Evolutionary conservation across 768 basidiomycete genomes (phyloP).

Genomic region (Lentinula guzmanii): DNA sequence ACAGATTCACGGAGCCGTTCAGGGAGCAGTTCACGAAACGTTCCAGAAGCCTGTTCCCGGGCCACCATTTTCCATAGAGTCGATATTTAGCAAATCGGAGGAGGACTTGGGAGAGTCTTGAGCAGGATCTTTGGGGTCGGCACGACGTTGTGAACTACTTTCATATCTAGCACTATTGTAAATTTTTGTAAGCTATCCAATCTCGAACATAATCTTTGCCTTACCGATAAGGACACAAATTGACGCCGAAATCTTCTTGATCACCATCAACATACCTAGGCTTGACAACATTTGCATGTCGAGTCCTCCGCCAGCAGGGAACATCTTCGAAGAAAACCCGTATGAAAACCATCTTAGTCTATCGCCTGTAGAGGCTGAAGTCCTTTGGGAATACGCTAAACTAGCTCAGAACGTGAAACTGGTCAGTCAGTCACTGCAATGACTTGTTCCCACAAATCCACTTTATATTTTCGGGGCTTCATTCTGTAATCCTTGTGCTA

Average conservation of each 20-base stretch:
- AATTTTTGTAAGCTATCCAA: too few relatives aligned
- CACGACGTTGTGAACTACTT: not conserved
- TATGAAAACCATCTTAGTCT: constrained; percentile 68
- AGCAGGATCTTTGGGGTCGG: not conserved
- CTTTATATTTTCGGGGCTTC: not conserved
- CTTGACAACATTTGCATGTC: not conserved
- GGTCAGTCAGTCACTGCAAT: constrained; percentile 35
- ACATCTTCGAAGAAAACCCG: constrained; percentile 58
- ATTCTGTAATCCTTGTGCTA: too few relatives aligned
- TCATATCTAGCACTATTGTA: not conserved
- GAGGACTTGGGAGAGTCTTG: not conserved
- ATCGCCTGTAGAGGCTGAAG: constrained; percentile 64
- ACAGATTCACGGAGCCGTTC: not conserved
- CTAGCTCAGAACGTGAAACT: constrained; percentile 74
- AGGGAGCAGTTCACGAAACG: not conserved
- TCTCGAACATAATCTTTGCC: too few relatives aligned
- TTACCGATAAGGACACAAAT: too few relatives aligned
- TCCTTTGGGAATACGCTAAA: constrained; percentile 92
- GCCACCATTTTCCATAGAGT: constrained; percentile 2
- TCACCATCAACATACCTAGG: not conserved
- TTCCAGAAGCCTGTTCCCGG: not conserved
- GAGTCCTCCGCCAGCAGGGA: not conserved
- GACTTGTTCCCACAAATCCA: not conserved
- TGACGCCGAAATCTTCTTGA: not conserved
- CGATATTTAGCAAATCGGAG: not conserved